These are phyloP conservation scores for Poa annua DNA, from an alignment of 176 grass and related monocot genomes.

Conservation along the genomic window DNA sequence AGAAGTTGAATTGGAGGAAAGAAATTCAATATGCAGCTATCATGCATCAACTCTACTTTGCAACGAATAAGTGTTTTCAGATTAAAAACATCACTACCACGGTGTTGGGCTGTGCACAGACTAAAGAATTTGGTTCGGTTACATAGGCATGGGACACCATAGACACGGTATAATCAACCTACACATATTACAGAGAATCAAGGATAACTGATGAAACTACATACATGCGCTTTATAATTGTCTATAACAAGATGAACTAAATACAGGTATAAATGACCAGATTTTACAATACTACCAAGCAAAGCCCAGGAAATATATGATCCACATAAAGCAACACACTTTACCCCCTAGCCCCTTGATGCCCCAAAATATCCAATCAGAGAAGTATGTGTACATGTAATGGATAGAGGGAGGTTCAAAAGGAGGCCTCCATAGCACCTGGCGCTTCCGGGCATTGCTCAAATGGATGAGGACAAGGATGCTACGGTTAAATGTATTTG, in stretches of 20 bases:
- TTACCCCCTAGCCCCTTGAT: not conserved
- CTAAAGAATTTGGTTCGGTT: not conserved
- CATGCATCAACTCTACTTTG: slow-evolving; percentile 5
- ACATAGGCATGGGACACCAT: not conserved
- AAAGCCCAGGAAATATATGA: not conserved
- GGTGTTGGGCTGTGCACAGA: not conserved
- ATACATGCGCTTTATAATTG: not conserved
- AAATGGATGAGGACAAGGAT: not conserved
- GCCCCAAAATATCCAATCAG: not conserved
- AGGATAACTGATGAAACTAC: not conserved
- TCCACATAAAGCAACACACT: not conserved
- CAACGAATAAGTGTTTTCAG: not conserved
- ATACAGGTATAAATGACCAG: not conserved
- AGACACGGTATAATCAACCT: slow-evolving; percentile 1
- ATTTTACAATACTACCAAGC: not conserved
- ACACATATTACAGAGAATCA: not conserved
- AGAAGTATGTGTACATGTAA: not conserved
- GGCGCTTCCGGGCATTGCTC: not conserved
- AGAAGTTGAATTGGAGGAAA: slow-evolving; percentile 1
- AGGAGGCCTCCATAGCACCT: not conserved
- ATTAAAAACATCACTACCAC: not conserved
- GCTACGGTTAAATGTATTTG: not conserved
- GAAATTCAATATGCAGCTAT: not conserved
- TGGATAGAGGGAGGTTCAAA: not conserved
- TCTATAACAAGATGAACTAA: not conserved